A percentile compares a stretch with the other conserved stretches of the same genome.
Conservation (phyloP, 73 alveolate genomes). For the Blepharisma japonicum region DNA sequence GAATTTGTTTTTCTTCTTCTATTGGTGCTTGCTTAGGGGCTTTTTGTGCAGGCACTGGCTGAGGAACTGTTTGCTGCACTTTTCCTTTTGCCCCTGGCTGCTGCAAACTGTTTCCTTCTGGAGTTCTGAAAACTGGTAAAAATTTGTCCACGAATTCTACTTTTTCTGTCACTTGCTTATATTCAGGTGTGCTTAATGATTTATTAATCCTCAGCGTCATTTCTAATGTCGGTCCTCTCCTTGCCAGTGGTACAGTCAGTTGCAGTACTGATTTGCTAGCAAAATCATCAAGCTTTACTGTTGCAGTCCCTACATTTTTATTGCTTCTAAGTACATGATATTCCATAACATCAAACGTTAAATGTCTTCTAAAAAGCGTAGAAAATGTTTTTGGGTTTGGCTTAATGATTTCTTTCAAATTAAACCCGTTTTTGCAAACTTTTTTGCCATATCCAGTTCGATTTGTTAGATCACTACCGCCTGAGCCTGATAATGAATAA, state of each 20-base stretch:
- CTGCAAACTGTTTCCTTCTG: not conserved
- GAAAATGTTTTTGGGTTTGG: not conserved
- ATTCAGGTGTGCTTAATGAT: slow-evolving; percentile 3
- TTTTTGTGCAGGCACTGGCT: not conserved
- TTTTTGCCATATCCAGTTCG: not conserved
- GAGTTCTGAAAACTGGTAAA: not conserved
- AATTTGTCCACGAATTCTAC: not conserved
- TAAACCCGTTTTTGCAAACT: not conserved
- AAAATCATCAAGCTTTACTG: slow-evolving; percentile 2
- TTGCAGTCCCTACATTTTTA: not conserved
- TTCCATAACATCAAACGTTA: slow-evolving; percentile 19
- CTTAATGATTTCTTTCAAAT: not conserved
- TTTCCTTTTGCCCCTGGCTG: not conserved
- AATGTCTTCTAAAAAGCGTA: not conserved
- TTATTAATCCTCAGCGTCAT: slow-evolving; percentile 15
- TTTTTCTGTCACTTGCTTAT: slow-evolving; percentile 4
- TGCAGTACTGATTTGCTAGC: not conserved
- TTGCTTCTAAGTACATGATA: slow-evolving; percentile 9
- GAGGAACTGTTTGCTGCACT: not conserved
- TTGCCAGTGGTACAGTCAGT: not conserved
- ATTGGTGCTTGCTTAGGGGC: not conserved
- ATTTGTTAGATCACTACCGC: not conserved
- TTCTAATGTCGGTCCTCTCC: slow-evolving; percentile 14
- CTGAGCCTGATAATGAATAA: not conserved
- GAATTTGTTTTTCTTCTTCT: not conserved